Base-by-base conservation (phyloP, 2,329 filamentous ascomycete genomes). In the Beauveria australis region DNA sequence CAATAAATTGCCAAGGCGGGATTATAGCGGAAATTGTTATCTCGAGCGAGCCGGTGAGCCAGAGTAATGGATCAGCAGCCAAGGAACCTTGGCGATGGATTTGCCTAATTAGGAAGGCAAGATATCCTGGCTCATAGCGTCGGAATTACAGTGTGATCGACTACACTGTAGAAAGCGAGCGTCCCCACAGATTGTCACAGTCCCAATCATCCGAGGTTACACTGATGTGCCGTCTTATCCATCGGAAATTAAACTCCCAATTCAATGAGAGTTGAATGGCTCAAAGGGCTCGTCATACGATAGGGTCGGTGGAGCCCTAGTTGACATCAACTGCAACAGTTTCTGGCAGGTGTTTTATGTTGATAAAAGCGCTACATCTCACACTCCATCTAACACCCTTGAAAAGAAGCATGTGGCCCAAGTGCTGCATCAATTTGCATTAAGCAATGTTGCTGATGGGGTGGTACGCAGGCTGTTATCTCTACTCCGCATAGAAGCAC, bases 151-250 rank as follows among this genome's bases (percentile, higher is more conserved):
- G 16, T 44, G 43, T 19, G 6, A 19, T 44, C 10, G 19, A 22
- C 18, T 19, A 5, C 18, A 22, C 43, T 19, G n/a, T 14, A 47
- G 44, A 26, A 47, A 16, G 22, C 19, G 6, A 52, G n/a, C n/a
- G 47, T 49, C 24, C 14, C 47, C 14, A 28, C 49, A 44, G 43
- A 44, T 44, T 10, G 3, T n/a, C 19, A 44, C 18, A 12, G 5
- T 12, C 10, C 8, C n/a, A 44, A n/a, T 19, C n/a, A 10, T 44
- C 43, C 43, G 43, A 44, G n/a, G 33, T 53, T 53, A 22, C 49
- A 53, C 28, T 40, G 14, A 30, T 33, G 30, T 53, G 49, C 49
- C 49, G 49, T 53, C 49, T 53, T 53, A 40, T 40, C 49, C 71
- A 18, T 73, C 41, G 41, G 12, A 37, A 37, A 37, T 37, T 37